Percentiles rank a stretch among this genome's conserved stretches.
Conservation (phyloP, 2,329 filamentous ascomycete genomes). For the Penicillium decumbens region DNA sequence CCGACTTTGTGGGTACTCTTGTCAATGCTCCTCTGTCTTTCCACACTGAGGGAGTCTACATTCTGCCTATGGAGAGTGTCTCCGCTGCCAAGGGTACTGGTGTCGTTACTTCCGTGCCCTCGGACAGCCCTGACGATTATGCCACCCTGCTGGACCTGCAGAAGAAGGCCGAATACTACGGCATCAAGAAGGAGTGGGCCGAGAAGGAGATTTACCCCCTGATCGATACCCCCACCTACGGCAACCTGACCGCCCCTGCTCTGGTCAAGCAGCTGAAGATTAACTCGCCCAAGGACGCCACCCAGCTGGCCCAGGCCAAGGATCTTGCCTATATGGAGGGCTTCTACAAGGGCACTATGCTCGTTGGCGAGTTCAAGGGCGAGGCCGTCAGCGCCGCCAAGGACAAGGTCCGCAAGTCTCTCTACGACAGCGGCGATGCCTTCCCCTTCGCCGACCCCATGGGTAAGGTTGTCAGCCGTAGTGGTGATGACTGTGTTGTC, state of each 20-base stretch:
- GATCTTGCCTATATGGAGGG: slow-evolving; percentile 96
- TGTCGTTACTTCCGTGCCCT: slow-evolving; percentile 92
- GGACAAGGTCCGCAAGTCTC: slow-evolving; percentile 71
- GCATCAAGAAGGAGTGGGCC: slow-evolving; percentile 94
- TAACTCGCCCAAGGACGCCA: slow-evolving; percentile 88
- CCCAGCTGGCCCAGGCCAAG: slow-evolving; percentile 87
- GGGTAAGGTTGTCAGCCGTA: slow-evolving; percentile 79
- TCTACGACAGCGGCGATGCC: slow-evolving; percentile 72
- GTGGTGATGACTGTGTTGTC: slow-evolving; percentile 88
- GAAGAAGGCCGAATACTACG: slow-evolving; percentile 95
- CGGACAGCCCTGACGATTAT: slow-evolving; percentile 92
- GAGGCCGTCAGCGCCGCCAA: slow-evolving; percentile 83
- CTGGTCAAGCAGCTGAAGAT: slow-evolving; percentile 94
- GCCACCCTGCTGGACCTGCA: slow-evolving; percentile 80
- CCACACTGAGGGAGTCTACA: slow-evolving; percentile 76
- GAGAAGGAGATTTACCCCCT: slow-evolving; percentile 85
- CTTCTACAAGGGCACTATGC: slow-evolving; percentile 90
- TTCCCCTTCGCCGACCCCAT: slow-evolving; percentile 95
- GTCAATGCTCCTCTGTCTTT: slow-evolving; percentile 84
- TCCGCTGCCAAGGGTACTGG: slow-evolving; percentile 92
- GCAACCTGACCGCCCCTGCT: slow-evolving; percentile 74
- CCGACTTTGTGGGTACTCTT: slow-evolving; percentile 79
- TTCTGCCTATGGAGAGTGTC: slow-evolving; percentile 92
- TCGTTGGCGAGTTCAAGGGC: slow-evolving; percentile 81
- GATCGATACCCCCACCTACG: slow-evolving; percentile 82